Evolutionary conservation across 2,329 filamentous ascomycete species (phyloP), one percentile per base, ranked within the genome.

Genomic region (Nannizziopsis arthrosporioides): DNA sequence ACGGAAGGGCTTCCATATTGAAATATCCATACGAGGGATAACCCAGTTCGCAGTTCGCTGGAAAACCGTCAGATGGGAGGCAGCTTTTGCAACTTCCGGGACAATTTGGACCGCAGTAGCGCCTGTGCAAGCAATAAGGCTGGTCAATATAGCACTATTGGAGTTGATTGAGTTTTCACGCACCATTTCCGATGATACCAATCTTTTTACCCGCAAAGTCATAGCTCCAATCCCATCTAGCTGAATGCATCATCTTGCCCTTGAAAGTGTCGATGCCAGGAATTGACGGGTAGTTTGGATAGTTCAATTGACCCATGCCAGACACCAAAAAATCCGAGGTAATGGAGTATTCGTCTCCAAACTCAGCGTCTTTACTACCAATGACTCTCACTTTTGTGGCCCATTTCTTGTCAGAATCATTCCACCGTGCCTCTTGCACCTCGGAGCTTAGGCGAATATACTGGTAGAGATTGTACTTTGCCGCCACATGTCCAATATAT

Each of bases 31-130:
- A 12, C 77, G 72, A 2, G 76, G 75, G 2, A 76, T 67, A 5
- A 80, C 60, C 75, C 76, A 80, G 54, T 79, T 79, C 0, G 77
- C 74, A 0, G 74, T 75, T 12, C 77, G 66, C 56, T 80, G 76
- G 58, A 75, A 79, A 11, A 80, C 62, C 0, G 71, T 73, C 12
- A 80, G 59, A 10, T 69, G 64, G 2, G 69, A 65, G 8, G 71
- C 72, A 2, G 69, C 64, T 38, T 73, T 73, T 2, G 71, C 70
- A 31, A 79, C 66, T 45, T 78, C 75, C 1, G 77, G 76, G 27
- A 78, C 66, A 52, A 80, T 78, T 52, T 80, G 77, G 1, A 70
- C 71, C 1, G 75, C 75, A 0, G 76, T 78, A 32, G 76, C 76
- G 5, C 75, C 74, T 71, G 48, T 2, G 15, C 22, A 11, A 30